These are phyloP conservation scores for Pyrenophora tritici-repentis DNA, from an alignment of 2,329 filamentous ascomycete genomes.

Conservation along the genomic window DNA sequence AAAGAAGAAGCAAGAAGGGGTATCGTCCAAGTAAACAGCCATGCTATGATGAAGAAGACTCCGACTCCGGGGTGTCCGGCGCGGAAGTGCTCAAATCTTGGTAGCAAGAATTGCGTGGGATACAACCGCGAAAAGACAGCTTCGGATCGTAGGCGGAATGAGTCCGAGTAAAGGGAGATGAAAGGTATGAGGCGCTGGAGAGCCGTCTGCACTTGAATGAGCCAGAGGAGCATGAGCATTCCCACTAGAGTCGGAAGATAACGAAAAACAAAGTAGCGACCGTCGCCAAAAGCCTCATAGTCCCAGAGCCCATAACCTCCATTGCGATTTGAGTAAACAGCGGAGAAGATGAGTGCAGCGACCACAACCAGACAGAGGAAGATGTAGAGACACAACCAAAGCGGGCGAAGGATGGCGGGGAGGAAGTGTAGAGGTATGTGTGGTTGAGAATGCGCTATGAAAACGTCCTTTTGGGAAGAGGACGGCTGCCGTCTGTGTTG, in stretches of 20 bases:
- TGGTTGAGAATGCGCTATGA: slow-evolving; percentile 55
- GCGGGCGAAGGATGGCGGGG: slow-evolving; percentile 71
- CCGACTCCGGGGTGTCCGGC: slow-evolving; percentile 71
- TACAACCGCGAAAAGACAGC: slow-evolving; percentile 67
- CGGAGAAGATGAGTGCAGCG: slow-evolving; percentile 72
- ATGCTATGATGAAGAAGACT: slow-evolving; percentile 69
- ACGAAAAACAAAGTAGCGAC: slow-evolving; percentile 82
- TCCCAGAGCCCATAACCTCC: slow-evolving; percentile 67
- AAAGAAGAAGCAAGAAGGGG: slow-evolving; percentile 82
- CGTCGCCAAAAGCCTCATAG: slow-evolving; percentile 72
- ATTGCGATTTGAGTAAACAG: slow-evolving; percentile 48
- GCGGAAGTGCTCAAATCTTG: slow-evolving; percentile 69
- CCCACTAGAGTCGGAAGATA: slow-evolving; percentile 81
- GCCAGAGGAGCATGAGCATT: slow-evolving; percentile 73
- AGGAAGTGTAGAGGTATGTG: slow-evolving; percentile 65
- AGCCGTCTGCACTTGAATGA: slow-evolving; percentile 73
- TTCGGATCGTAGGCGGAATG: slow-evolving; percentile 62
- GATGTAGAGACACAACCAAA: slow-evolving; percentile 65
- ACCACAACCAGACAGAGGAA: slow-evolving; percentile 71
- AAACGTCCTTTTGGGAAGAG: slow-evolving; percentile 47
- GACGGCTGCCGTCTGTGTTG: slow-evolving; percentile 12
- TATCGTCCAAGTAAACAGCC: slow-evolving; percentile 78
- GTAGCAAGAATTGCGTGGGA: slow-evolving; percentile 69
- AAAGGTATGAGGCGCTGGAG: slow-evolving; percentile 81
- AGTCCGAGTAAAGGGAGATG: slow-evolving; percentile 71